Conservation (phyloP, 352 stramenopile species). For the Globisporangium camurandrum region DNA sequence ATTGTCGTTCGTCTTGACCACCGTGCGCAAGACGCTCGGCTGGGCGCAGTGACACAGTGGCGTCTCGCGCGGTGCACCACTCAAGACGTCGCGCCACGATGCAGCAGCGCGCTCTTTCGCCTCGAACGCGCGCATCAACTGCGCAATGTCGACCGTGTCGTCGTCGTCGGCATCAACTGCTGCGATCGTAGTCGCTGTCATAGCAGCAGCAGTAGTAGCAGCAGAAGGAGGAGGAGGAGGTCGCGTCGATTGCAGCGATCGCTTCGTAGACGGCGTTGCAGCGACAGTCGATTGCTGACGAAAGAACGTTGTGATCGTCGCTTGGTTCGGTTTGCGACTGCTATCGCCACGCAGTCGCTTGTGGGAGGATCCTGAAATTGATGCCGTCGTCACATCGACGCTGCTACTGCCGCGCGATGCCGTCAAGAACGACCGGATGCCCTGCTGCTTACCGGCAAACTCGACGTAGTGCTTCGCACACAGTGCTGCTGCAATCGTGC, state of each 20-base stretch:
- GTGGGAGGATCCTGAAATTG: too few species aligned
- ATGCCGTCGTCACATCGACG: neutral
- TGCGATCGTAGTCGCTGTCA: neutral
- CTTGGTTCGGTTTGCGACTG: constrained; percentile 6
- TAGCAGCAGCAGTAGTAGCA: neutral
- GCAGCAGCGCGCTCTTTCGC: constrained; percentile 25
- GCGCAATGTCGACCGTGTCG: constrained; percentile 10
- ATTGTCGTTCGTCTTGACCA: constrained; percentile 77
- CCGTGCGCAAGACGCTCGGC: constrained; percentile 62
- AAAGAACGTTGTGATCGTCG: constrained; percentile 53
- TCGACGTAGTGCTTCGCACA: constrained; percentile 69
- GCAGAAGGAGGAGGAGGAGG: too few species aligned
- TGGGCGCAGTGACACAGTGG: constrained; percentile 61
- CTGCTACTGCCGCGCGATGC: too few species aligned
- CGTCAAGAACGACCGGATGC: constrained; percentile 38
- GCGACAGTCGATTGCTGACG: neutral
- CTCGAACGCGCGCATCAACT: constrained; percentile 12
- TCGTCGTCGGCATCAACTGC: neutral
- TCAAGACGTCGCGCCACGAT: constrained; percentile 66
- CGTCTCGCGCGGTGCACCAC: constrained; percentile 42
- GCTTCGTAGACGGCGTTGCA: neutral
- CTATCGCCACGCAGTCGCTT: neutral
- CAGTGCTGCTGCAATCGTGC: constrained; percentile 33
- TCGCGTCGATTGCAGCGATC: too few species aligned
- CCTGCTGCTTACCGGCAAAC: constrained; percentile 72